Evolutionary conservation across 108 stramenopile species (phyloP).

Genomic region (Nitzschia palea): DNA sequence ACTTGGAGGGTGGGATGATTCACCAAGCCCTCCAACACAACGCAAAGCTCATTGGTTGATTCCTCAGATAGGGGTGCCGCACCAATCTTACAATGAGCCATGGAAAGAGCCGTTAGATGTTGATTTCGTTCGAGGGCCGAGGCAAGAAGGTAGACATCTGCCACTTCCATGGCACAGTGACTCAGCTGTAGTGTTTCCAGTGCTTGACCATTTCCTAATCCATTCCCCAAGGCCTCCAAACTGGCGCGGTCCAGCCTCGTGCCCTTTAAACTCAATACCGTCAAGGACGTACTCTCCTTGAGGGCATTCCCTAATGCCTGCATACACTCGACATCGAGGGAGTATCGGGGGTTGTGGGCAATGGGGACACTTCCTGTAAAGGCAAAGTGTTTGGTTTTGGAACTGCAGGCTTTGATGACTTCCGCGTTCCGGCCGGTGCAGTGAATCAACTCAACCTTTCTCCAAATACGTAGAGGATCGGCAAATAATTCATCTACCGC

Average conservation of each 20-base stretch:
- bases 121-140: constrained; percentile 10
- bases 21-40: constrained; percentile 4
- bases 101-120: constrained; percentile 11
- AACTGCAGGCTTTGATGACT: constrained; percentile 7
- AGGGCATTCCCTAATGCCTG: constrained; percentile 12
- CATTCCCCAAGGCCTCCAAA: constrained; percentile 13
- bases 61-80: neutral
- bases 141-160: constrained; percentile 19
- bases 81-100: constrained; percentile 25
- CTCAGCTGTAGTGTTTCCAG: constrained; percentile 15
- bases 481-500: constrained; percentile 17
- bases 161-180: constrained; percentile 8
- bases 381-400: constrained; percentile 6
- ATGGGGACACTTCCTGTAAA: constrained; percentile 31
- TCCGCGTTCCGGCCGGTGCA: constrained; percentile 13
- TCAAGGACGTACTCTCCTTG: neutral
- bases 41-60: constrained; percentile 7
- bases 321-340: constrained; percentile 9
- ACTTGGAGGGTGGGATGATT: constrained; percentile 15
- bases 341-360: constrained; percentile 27
- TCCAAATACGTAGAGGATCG: constrained; percentile 4
- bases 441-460: constrained; percentile 18
- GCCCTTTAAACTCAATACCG: constrained; percentile 15
- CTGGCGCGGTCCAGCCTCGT: constrained; percentile 8
- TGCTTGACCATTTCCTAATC: neutral